Base-by-base conservation (phyloP, 2,329 filamentous ascomycete genomes). In the Penicillium sp. region DNA sequence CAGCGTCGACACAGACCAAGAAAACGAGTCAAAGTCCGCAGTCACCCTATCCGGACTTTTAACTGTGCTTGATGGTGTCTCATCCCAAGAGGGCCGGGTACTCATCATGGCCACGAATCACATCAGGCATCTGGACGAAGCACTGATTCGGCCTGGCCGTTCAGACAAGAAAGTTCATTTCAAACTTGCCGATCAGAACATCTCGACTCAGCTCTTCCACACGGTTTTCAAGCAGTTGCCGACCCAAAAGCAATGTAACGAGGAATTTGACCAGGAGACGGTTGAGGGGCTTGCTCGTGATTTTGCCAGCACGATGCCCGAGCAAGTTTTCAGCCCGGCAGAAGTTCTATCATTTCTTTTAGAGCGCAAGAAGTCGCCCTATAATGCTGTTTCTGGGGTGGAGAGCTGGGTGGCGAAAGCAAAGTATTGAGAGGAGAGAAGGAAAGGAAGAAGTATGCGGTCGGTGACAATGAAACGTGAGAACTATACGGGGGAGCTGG, bases 41-140 rank as follows among this genome's bases (percentile, higher is more conserved):
- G 49, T 93, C 37, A 81, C 80, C 0, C 75, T 88, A 1, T 85
- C 83, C 0, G 83, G 81, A 0, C 69, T 88, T 0, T 70, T 88
- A 27, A 88, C 88, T 51, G 79, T 82, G 7, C 77, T 88, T 9
- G 84, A 88, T 54, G 84, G 85, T 3, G 82, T 86, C 0, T 82
- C 82, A 0, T 81, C 81, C 0, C 78, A 80, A 49, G 84, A 88
- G 68, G 85, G 84, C 2, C 76, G 83, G n/a, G 81, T 88, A 26
- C 75, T 88, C n/a, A 79, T 88, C 61, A 88, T 88, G 83, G 88
- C 84, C 0, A 85, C 83, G 28, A 88, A 88, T 58, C 75, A 78
- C 43, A 76, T 78, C 0, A 81, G 86, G 42, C 76, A 79, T 44
- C 76, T 88, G 0, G 83, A 87, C 58, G 67, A 73, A 2, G 84